These are phyloP conservation scores for Coelastrella sp. DNA, from an alignment of 139 green algal genomes.

Conservation along the genomic window DNA sequence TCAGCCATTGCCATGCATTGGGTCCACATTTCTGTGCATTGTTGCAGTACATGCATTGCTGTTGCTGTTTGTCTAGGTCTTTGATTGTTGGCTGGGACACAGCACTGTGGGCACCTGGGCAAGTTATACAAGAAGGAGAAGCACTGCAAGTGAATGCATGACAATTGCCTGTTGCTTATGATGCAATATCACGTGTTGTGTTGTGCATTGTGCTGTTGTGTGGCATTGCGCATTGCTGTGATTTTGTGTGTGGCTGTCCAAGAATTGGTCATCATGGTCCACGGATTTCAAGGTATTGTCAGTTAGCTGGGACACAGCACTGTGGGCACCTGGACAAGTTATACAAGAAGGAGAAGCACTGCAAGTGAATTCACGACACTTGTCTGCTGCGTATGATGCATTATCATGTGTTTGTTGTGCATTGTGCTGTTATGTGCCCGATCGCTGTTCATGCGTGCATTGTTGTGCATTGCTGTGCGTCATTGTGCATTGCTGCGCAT, in stretches of 20 bases:
- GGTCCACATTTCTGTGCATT: not conserved
- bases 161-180: too few relatives aligned
- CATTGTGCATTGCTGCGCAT: too few relatives aligned
- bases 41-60: not conserved
- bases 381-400: not conserved
- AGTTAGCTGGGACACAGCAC: slow-evolving; percentile 32
- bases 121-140: slow-evolving; percentile 41
- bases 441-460: too few relatives aligned
- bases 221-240: too few relatives aligned
- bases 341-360: slow-evolving; percentile 42
- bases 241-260: too few relatives aligned
- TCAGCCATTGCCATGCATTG: too few relatives aligned
- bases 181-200: too few relatives aligned
- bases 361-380: slow-evolving; percentile 18
- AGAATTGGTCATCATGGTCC: slow-evolving; percentile 4
- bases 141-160: slow-evolving; percentile 26
- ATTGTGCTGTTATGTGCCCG: not conserved
- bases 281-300: not conserved
- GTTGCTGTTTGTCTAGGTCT: too few relatives aligned
- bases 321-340: slow-evolving; percentile 49
- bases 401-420: too few relatives aligned
- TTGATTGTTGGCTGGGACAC: slow-evolving; percentile 28
- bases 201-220: not conserved
- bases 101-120: slow-evolving; percentile 50
- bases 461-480: too few relatives aligned